Base-by-base conservation (phyloP, 208 protist species). In the Leishmania lainsoni region DNA sequence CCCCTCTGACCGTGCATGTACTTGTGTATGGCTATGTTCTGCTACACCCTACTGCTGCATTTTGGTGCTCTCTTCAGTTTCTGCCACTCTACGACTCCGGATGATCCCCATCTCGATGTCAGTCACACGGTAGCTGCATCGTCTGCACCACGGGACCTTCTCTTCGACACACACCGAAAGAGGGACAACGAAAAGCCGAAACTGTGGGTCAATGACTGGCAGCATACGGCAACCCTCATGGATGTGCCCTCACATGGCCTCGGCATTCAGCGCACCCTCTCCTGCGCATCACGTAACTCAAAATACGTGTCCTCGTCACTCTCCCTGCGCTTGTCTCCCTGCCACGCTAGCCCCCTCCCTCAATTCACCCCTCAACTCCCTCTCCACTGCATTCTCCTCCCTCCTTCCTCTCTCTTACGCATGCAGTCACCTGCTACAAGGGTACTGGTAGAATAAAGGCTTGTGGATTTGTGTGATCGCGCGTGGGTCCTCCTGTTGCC, bases 61-160 rank as follows among this genome's bases (percentile, higher is more conserved):
- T 78, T 81, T 79, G 52, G 78, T 63, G 81, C 26, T 54, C 8
- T 73, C 22, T 32, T 71, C 39, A 51, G 39, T 1, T 66, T 76
- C 61, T 49, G 56, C 75, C 54, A 76, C 26, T 71, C 75, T 26
- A 26, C 20, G 3, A 73, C 29, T 3, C 5, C 2, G 69, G 32
- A 73, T 22, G 42, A 52, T 48, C 2, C 48, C 22, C 35, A 73
- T 10, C 26, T 4, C 17, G 14, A 1, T 14, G 0, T 51, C 22
- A 71, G 35, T 29, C 69, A 73, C 69, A 73, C n/a, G 10, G 5
- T 3, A 73, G 8, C 3, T 29, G 45, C 66, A 71, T 2, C 66
- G 14, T 14, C 35, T 49, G 66, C 32, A 6, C 66, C 66, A 48
- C 35, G 66, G 39, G 22, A n/a, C 35, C 32, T n/a, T 39, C 20